A percentile compares a stretch with the other conserved stretches of the same genome.
Evolutionary conservation across 805 yeast genomes (phyloP).

Genomic region (Candida boleticola): DNA sequence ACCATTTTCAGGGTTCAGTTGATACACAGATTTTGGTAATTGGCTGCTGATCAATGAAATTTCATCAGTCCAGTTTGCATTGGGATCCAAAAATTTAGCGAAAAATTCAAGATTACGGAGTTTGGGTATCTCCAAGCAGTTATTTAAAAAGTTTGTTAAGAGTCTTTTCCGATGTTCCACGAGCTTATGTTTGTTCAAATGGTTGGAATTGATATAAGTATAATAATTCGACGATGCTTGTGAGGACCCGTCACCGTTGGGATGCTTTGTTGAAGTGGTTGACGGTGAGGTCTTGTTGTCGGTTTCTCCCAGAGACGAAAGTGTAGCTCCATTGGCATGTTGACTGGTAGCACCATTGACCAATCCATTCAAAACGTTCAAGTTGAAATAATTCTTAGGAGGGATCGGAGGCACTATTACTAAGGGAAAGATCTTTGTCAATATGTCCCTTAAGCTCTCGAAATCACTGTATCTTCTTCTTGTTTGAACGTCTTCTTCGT

Average conservation of each 20-base stretch:
- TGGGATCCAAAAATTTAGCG: slow-evolving; percentile 80
- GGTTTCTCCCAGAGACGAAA: slow-evolving; percentile 4
- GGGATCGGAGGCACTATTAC: slow-evolving; percentile 92
- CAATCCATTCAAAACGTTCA: slow-evolving; percentile 32
- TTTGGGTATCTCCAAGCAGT: slow-evolving; percentile 60
- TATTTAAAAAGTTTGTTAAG: slow-evolving; percentile 72
- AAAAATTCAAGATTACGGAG: slow-evolving; percentile 63
- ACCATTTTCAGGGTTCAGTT: slow-evolving; percentile 46
- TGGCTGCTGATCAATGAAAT: slow-evolving; percentile 33
- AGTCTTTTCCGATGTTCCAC: slow-evolving; percentile 63
- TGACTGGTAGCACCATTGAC: slow-evolving; percentile 14
- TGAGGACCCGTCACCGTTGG: slow-evolving; percentile 1
- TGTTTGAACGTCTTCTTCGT: slow-evolving; percentile 55
- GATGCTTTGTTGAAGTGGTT: background rate
- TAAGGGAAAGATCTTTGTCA: slow-evolving; percentile 75
- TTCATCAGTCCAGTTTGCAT: slow-evolving; percentile 79
- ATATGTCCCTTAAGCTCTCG: slow-evolving; percentile 71
- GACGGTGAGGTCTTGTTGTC: slow-evolving; percentile 1
- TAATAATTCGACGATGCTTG: slow-evolving; percentile 14
- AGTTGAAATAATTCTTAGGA: slow-evolving; percentile 40
- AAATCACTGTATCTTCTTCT: slow-evolving; percentile 87
- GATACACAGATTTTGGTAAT: slow-evolving; percentile 38
- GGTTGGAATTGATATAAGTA: slow-evolving; percentile 41
- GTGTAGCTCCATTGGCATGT: background rate
- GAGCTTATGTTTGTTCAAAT: slow-evolving; percentile 34